A percentile compares a stretch with the other conserved stretches of the same genome.
Conservation (phyloP, 129 eudicot genomes). For the Centella asiatica region DNA sequence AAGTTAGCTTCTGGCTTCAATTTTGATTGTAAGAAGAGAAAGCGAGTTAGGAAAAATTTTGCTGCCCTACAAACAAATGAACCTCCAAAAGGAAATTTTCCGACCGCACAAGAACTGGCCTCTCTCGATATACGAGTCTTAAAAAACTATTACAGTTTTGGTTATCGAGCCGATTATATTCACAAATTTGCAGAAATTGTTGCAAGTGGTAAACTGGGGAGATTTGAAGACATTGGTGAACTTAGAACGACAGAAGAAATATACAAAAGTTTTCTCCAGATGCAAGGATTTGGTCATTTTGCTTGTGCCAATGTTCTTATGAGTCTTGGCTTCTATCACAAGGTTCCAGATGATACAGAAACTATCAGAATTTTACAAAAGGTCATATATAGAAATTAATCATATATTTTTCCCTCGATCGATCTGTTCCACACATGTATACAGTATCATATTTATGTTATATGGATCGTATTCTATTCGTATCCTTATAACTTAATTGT, state of each 20-base stretch:
- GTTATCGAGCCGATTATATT: constrained; percentile 13
- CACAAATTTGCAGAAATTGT: constrained; percentile 12
- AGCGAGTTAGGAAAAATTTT: not conserved
- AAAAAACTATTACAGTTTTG: constrained; percentile 11
- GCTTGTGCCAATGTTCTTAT: constrained; percentile 20
- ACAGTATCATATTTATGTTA: not conserved
- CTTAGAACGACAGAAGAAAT: not conserved
- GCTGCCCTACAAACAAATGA: not conserved
- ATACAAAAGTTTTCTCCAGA: constrained; percentile 1
- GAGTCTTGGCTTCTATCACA: constrained; percentile 34
- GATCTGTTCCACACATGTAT: not conserved
- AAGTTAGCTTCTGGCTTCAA: not conserved
- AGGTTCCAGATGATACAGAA: constrained; percentile 38
- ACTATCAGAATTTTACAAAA: constrained; percentile 28
- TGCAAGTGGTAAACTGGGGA: constrained; percentile 10
- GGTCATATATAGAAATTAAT: not conserved
- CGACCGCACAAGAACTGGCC: constrained; percentile 27
- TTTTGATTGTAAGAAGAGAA: not conserved
- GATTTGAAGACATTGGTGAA: not conserved
- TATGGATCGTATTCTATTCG: too few species aligned
- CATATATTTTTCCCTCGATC: too few species aligned
- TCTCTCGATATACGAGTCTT: not conserved
- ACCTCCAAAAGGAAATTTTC: constrained; percentile 26
- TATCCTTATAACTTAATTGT: not conserved
- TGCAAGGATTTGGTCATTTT: constrained; percentile 29